A percentile compares a stretch with the other conserved stretches of the same genome.
Evolutionary conservation across 371 early-diverging fungal species (phyloP).

Genomic region (Mortierella sp.): DNA sequence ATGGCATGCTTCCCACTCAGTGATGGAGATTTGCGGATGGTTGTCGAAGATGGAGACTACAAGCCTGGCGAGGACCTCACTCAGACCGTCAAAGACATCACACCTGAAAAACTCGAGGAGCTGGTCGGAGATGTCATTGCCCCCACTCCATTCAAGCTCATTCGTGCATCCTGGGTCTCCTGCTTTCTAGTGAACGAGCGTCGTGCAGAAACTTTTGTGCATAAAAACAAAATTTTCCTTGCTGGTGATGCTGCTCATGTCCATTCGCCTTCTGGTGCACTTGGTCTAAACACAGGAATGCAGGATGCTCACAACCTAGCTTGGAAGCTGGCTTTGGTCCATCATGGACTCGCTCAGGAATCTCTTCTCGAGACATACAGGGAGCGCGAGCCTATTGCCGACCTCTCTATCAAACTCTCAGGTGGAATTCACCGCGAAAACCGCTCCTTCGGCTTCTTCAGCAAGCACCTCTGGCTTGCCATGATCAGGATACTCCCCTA

Average conservation of each 20-base stretch:
- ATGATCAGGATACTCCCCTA: background rate
- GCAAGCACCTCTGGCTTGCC: background rate
- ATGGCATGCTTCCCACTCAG: conserved; percentile 25
- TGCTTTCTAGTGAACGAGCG: conserved; percentile 44
- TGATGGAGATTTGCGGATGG: conserved; percentile 11
- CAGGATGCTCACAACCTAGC: conserved; percentile 61
- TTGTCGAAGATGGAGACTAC: conserved; percentile 13
- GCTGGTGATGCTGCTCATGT: conserved; percentile 61
- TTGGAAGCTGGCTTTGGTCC: conserved; percentile 60
- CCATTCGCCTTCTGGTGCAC: conserved; percentile 58
- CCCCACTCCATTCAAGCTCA: conserved; percentile 23
- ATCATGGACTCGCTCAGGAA: conserved; percentile 21
- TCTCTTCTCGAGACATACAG: conserved; percentile 24
- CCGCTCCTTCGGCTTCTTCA: background rate
- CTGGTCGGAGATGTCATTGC: conserved; percentile 11
- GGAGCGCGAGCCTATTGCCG: conserved; percentile 33
- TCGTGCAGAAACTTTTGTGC: conserved; percentile 30
- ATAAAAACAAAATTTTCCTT: conserved; percentile 49
- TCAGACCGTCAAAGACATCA: conserved; percentile 20
- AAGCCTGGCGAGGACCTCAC: conserved; percentile 20
- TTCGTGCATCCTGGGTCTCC: conserved; percentile 25
- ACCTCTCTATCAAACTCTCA: conserved; percentile 24
- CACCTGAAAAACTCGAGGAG: conserved; percentile 33
- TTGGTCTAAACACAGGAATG: conserved; percentile 61
- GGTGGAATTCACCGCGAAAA: conserved; percentile 1